These are phyloP conservation scores for Claviceps humidiphila DNA, from an alignment of 2,329 filamentous ascomycete species.

Conservation along the genomic window DNA sequence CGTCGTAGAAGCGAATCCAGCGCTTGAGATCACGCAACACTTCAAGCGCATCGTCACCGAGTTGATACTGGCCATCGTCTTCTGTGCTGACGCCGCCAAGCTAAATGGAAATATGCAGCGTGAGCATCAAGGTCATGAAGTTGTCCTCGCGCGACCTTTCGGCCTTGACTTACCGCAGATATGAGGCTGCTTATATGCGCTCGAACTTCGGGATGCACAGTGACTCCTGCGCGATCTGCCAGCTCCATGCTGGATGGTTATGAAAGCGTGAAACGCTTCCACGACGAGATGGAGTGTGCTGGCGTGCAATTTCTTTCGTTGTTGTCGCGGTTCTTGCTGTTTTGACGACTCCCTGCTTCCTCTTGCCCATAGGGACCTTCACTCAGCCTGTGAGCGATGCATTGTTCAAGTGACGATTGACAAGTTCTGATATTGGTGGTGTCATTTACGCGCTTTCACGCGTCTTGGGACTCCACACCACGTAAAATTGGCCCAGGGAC, in stretches of 20 bases:
- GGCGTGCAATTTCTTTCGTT: neutral
- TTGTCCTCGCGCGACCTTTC: constrained; percentile 4
- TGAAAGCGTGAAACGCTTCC: neutral
- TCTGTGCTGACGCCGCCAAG: constrained; percentile 72
- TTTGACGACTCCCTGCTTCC: neutral
- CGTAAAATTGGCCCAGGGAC: too few species aligned
- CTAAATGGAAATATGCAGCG: constrained; percentile 27
- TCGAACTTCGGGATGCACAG: constrained; percentile 83
- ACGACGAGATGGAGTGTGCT: neutral
- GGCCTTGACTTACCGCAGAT: constrained; percentile 57
- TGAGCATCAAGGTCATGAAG: neutral
- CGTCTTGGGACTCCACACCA: neutral
- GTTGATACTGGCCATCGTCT: constrained; percentile 69
- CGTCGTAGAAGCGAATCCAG: constrained; percentile 92
- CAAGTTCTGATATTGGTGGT: neutral
- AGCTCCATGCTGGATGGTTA: constrained; percentile 34
- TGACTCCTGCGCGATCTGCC: constrained; percentile 37
- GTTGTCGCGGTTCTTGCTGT: neutral
- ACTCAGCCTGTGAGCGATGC: too few species aligned
- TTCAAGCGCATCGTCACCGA: constrained; percentile 86
- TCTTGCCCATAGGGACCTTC: neutral
- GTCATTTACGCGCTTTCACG: constrained; percentile 10
- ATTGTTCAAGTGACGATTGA: too few species aligned
- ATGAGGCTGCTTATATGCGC: constrained; percentile 89
- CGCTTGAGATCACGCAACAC: constrained; percentile 86